A percentile compares a stretch with the other conserved stretches of the same genome.
Conservation (phyloP, 1,284 basidiomycete genomes). For the Leccinum pachyderme region DNA sequence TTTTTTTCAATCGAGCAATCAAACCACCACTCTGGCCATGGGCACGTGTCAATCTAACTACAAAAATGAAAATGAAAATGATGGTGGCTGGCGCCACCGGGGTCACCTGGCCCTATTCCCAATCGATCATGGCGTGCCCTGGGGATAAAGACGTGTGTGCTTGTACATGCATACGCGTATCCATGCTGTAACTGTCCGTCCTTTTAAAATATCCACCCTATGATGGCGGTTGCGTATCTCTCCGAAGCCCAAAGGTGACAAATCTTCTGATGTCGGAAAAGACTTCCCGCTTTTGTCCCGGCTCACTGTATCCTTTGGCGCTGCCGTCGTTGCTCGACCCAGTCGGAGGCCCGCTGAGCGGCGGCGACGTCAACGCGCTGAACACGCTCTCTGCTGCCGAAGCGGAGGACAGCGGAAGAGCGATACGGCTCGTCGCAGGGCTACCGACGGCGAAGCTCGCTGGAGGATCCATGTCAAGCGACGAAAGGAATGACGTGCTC, state of each 20-base stretch:
- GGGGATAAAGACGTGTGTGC: not conserved
- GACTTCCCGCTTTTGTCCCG: constrained; percentile 62
- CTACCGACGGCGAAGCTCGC: constrained; percentile 50
- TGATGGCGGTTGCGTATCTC: constrained; percentile 53
- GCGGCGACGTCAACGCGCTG: constrained; percentile 55
- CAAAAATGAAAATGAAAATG: constrained; percentile 10
- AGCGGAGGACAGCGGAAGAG: constrained; percentile 42
- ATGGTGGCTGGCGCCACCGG: constrained; percentile 11
- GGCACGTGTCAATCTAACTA: constrained; percentile 1
- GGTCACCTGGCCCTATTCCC: not conserved
- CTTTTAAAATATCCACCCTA: not conserved
- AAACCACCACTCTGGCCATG: not conserved
- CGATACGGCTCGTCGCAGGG: constrained; percentile 56
- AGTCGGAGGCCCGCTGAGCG: constrained; percentile 53
- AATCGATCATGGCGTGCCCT: not conserved
- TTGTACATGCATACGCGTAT: not conserved
- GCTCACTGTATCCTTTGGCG: constrained; percentile 39
- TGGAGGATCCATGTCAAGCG: constrained; percentile 90
- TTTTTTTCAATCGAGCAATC: constrained; percentile 5
- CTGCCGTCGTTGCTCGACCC: constrained; percentile 44
- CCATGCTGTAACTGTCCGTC: not conserved
- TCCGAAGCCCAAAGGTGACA: constrained; percentile 80
- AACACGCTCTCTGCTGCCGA: constrained; percentile 52
- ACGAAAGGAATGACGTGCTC: constrained; percentile 86
- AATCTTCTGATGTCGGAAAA: constrained; percentile 85